phyloP scores from a whole-genome alignment of 345 rosid genomes.

The Camelina hispida region DNA sequence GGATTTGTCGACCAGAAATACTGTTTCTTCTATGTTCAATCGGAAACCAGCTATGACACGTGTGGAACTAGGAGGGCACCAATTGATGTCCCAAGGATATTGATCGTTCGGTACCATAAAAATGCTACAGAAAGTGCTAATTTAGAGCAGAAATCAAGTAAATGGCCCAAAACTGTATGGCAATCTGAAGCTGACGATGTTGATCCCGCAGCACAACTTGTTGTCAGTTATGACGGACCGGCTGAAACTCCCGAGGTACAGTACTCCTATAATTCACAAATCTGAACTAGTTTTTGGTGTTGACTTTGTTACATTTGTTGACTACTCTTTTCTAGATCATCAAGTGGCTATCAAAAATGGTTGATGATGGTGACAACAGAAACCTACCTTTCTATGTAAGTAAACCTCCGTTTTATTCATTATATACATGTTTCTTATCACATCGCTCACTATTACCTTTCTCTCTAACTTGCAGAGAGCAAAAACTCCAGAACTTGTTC shows the following conservation, averaged over 20 bases:
- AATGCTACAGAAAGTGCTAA: conserved; percentile 60
- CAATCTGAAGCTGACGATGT: conserved; percentile 58
- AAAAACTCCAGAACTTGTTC: conserved; percentile 79
- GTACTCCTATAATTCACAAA: conserved; percentile 8
- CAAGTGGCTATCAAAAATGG: conserved; percentile 74
- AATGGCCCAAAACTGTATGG: conserved; percentile 61
- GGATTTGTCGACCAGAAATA: conserved; percentile 63
- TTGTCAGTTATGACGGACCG: conserved; percentile 81
- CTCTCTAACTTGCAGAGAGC: conserved; percentile 58
- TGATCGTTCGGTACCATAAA: conserved; percentile 82
- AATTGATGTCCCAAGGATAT: conserved; percentile 70
- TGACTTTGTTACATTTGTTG: conserved; percentile 16
- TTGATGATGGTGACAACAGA: conserved; percentile 83
- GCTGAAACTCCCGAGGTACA: conserved; percentile 70
- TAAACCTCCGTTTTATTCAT: background rate
- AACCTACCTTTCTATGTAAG: conserved; percentile 83
- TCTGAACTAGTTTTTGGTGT: conserved; percentile 5
- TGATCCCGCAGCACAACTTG: conserved; percentile 91
- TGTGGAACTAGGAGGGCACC: conserved; percentile 87
- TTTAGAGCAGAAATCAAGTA: conserved; percentile 54
- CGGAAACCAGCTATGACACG: conserved; percentile 80
- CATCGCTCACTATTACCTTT: conserved; percentile 17
- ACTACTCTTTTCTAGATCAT: conserved; percentile 58
- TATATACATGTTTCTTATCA: conserved; percentile 14
- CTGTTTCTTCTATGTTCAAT: conserved; percentile 84